phyloP scores from a whole-genome alignment of 164 flowering plant genomes.

The Sedum album region DNA sequence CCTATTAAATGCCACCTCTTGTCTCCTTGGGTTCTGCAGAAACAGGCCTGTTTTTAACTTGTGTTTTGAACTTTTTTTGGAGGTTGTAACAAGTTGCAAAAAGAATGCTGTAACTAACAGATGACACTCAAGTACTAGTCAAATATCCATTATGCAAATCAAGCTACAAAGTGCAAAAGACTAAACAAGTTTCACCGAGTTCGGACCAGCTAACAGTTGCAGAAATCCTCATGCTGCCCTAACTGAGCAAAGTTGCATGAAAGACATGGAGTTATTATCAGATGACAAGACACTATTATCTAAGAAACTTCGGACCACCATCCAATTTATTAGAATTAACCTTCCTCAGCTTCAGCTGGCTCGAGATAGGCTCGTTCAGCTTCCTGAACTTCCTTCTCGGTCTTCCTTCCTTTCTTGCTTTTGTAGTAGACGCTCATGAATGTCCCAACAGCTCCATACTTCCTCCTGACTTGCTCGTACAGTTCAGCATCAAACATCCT shows the following conservation, averaged over 20 bases:
- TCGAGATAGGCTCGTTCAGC: slow-evolving; percentile 85
- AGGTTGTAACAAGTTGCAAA: background rate
- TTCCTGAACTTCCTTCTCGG: slow-evolving; percentile 95
- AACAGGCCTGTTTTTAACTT: no score
- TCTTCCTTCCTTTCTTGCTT: slow-evolving; percentile 92
- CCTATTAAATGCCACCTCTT: background rate
- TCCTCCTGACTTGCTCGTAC: slow-evolving; percentile 71
- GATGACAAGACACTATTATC: background rate
- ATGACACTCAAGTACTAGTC: background rate
- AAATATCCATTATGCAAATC: background rate
- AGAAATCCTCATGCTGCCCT: background rate
- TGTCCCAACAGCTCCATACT: slow-evolving; percentile 92
- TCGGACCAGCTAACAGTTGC: background rate
- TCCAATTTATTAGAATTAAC: slow-evolving; percentile 7
- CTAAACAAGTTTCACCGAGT: background rate
- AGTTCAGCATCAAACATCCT: slow-evolving; percentile 91
- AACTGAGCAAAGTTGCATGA: background rate
- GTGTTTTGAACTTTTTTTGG: no score
- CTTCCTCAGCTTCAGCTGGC: slow-evolving; percentile 62
- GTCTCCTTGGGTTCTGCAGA: background rate
- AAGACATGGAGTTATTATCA: background rate
- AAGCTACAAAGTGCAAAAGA: background rate
- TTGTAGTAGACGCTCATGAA: slow-evolving; percentile 98
- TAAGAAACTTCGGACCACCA: background rate
- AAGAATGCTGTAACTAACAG: background rate